These are phyloP conservation scores for Cystoisospora suis DNA, from an alignment of 169 alveolate genomes.

Conservation along the genomic window DNA sequence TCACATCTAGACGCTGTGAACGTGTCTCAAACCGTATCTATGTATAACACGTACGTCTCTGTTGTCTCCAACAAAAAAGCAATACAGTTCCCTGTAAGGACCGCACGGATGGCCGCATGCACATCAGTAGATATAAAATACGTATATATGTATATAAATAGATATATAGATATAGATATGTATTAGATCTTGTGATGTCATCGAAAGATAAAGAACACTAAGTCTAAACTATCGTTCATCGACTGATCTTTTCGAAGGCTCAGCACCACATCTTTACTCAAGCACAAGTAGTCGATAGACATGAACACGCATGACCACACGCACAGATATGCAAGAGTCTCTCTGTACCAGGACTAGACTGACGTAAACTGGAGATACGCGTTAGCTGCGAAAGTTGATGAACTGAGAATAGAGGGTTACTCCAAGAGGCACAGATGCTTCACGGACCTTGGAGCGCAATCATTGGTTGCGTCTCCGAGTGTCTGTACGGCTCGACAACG, in stretches of 20 bases:
- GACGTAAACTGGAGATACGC: not conserved
- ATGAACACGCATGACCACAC: not conserved
- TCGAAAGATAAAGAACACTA: no score
- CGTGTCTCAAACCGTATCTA: not conserved
- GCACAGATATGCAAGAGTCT: not conserved
- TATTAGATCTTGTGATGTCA: not conserved
- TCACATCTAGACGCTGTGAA: not conserved
- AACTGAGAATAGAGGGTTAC: no score
- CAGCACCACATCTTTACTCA: no score
- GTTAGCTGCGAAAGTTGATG: no score
- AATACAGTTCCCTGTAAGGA: no score
- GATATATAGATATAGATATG: no score
- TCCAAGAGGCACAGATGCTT: not conserved
- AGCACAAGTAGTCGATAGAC: not conserved
- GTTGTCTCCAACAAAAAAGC: not conserved
- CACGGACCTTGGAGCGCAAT: not conserved
- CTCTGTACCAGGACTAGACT: not conserved
- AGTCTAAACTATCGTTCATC: no score
- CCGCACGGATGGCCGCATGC: no score
- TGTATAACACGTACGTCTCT: not conserved
- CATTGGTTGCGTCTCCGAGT: not conserved
- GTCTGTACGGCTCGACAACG: not conserved
- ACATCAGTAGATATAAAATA: no score
- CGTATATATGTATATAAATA: not conserved
- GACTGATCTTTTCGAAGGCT: no score